Conservation (phyloP, 306 rosid genomes). For the Fragaria vesca region DNA sequence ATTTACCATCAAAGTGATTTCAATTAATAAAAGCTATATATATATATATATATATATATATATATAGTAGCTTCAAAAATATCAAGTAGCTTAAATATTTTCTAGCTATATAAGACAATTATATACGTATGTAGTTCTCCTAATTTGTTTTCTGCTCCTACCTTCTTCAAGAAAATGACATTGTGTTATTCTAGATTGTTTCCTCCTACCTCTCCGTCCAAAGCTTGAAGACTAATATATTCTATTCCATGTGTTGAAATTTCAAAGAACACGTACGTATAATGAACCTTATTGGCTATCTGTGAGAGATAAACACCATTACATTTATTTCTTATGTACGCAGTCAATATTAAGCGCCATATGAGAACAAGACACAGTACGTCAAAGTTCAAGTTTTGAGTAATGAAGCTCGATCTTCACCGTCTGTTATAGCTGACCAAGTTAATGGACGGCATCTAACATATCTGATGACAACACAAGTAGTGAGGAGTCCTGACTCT, state of each 20-base stretch:
- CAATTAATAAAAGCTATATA: too few relatives aligned
- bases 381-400: background rate
- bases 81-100: too few relatives aligned
- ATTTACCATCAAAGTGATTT: too few relatives aligned
- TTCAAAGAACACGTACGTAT: background rate
- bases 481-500: background rate
- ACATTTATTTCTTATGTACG: background rate
- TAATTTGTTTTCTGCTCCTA: background rate
- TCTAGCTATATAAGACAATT: background rate
- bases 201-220: background rate
- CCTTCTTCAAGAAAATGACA: background rate
- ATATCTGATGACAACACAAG: constrained; percentile 17
- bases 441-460: constrained; percentile 24
- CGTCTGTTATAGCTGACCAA: constrained; percentile 16
- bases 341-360: background rate
- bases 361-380: too few relatives aligned
- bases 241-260: background rate
- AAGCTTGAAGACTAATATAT: background rate
- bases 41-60: too few relatives aligned
- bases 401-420: constrained; percentile 28
- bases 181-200: background rate
- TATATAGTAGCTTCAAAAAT: too few relatives aligned
- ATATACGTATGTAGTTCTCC: background rate
- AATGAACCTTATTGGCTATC: background rate
- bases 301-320: background rate